A percentile compares a stretch with the other conserved stretches of the same genome.
Evolutionary conservation across 371 early-diverging fungal genomes (phyloP).

Genomic region (Mortierella sp.): DNA sequence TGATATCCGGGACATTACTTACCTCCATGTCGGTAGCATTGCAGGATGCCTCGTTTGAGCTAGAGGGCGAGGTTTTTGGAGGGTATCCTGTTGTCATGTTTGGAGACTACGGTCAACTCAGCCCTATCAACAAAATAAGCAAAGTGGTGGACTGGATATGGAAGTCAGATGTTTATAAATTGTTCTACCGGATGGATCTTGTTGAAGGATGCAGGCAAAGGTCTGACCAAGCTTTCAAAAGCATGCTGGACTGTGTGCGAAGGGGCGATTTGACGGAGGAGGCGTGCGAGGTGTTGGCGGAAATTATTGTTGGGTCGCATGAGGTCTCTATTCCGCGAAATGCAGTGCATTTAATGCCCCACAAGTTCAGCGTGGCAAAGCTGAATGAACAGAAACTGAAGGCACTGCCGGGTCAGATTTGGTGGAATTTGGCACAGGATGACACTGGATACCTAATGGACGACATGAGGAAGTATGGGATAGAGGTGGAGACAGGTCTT

Average conservation of each 20-base stretch:
- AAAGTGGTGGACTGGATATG: conserved; percentile 6
- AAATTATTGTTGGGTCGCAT: too few relatives aligned
- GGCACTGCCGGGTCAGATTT: too few relatives aligned
- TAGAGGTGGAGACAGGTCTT: conserved; percentile 14
- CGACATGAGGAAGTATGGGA: too few relatives aligned
- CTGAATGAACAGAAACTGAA: too few relatives aligned
- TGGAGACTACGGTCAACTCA: conserved; percentile 8
- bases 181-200: not conserved
- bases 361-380: too few relatives aligned
- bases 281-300: too few relatives aligned
- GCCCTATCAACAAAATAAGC: not conserved
- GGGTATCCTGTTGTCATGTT: not conserved
- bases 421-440: too few relatives aligned
- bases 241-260: not conserved
- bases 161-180: not conserved
- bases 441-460: too few relatives aligned
- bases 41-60: not conserved
- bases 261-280: not conserved
- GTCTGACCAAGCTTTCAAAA: not conserved
- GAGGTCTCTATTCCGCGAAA: too few relatives aligned
- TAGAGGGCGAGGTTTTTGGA: not conserved
- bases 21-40: not conserved
- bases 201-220: conserved; percentile 5
- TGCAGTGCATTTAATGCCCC: too few relatives aligned
- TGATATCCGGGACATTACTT: not conserved